Evolutionary conservation across 352 stramenopile species (phyloP), one percentile per base, ranked within the genome.

Genomic region (Pythium guiyangense): DNA sequence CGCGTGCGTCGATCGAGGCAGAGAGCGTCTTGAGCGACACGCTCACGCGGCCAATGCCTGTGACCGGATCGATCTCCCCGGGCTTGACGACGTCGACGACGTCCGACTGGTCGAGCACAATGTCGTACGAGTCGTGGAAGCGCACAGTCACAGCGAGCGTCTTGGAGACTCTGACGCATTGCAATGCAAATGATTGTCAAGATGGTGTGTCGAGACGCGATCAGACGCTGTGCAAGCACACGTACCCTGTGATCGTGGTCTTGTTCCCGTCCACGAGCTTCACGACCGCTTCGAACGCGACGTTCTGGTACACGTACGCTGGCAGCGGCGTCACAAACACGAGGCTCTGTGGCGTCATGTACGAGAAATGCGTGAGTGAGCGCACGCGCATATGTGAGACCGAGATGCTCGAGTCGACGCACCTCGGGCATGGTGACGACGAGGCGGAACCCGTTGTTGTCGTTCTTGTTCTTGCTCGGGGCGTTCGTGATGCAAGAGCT

Each of bases 71-170:
- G 17, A 90, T 66, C 12, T 35, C 50, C 15, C 59, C 62, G 0
- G 58, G 18, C 27, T 62, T 52, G 49, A 67, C 65, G 25, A 71
- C 1, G 14, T 67, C 60, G 8, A 66, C 63, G 46, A 83, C 60
- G 1, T 81, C 63, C 37, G 77, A 72, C 61, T 88, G 81, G 46
- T 88, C 75, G 1, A 77, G 58, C 8, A 89, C 79, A 12, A 87
- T 59, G 62, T 91, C 81, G 67, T 88, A 85, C 57, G 81, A 87
- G 70, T 89, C 81, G 64, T 88, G 71, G 67, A 74, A 91, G 39
- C 81, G 78, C 54, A 91, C 48, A 1, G 69, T 85, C 57, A 88
- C 73, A 54, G 77, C 66, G 26, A 91, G 57, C 35, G 59, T 48
- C 48, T 77, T 77, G 26, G 57, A 54, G n/a, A 77, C 49, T 27